Evolutionary conservation across 257 asterid genomes (phyloP).

Genomic region (Nicotiana tabacum): DNA sequence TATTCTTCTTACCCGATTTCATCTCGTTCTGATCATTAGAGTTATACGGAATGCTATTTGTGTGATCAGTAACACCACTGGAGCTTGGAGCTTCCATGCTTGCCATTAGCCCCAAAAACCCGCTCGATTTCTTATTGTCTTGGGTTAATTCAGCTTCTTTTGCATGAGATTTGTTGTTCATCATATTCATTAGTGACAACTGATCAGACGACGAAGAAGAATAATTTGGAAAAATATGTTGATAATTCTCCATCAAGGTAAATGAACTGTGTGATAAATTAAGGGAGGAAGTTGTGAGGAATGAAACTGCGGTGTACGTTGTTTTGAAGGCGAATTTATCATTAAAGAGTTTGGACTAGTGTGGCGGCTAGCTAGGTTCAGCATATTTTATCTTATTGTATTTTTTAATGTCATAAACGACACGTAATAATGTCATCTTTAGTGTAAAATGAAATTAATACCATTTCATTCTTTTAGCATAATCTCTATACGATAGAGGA

Average conservation of each 20-base stretch:
- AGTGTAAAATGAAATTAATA: background rate
- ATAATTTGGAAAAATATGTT: background rate
- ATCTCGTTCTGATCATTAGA: background rate
- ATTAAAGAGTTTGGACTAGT: conserved; percentile 1
- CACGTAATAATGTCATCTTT: background rate
- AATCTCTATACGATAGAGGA: too few species aligned
- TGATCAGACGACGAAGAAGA: background rate
- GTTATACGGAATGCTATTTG: background rate
- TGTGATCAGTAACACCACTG: background rate
- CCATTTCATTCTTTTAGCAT: background rate
- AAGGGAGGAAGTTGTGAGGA: background rate
- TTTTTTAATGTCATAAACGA: background rate
- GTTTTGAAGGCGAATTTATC: background rate
- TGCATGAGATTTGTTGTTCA: background rate
- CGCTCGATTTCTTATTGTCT: background rate
- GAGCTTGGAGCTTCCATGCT: conserved; percentile 3
- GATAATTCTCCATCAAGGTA: background rate
- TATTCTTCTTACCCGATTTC: background rate
- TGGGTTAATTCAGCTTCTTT: background rate
- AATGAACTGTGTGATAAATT: background rate
- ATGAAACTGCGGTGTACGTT: background rate
- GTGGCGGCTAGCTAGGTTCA: background rate
- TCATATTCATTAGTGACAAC: background rate
- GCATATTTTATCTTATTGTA: background rate
- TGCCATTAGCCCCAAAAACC: conserved; percentile 3